Evolutionary conservation across 1,284 basidiomycete species (phyloP).

Genomic region (Fomitopsis palustris): DNA sequence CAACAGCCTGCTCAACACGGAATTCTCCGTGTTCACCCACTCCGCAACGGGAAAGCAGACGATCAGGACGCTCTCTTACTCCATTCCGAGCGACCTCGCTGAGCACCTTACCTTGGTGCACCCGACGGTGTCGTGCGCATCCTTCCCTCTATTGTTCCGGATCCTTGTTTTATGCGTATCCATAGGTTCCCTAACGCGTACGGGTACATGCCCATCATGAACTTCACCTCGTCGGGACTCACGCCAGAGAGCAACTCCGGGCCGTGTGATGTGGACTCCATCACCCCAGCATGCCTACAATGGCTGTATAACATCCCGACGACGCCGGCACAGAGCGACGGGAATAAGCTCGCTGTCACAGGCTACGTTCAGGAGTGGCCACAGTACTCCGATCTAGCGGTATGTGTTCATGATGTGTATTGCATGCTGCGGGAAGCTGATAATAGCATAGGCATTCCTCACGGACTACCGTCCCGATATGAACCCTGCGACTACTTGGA

Average conservation of each 20-base stretch:
- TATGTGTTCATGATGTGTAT: conserved; percentile 9
- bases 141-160: not conserved
- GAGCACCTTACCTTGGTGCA: conserved; percentile 30
- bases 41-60: conserved; percentile 24
- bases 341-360: conserved; percentile 50
- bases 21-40: conserved; percentile 34
- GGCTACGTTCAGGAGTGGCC: conserved; percentile 58
- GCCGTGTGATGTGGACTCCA: not conserved
- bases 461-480: conserved; percentile 47
- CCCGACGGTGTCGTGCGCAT: not conserved
- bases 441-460: conserved; percentile 42
- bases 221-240: not conserved
- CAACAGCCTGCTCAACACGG: conserved; percentile 25
- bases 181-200: not conserved
- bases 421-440: not conserved
- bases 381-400: conserved; percentile 45
- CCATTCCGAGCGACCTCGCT: conserved; percentile 30
- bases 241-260: not conserved
- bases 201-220: not conserved
- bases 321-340: conserved; percentile 35
- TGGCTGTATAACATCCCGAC: conserved; percentile 50
- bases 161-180: not conserved
- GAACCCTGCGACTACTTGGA: conserved; percentile 17
- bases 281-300: conserved; percentile 16
- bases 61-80: conserved; percentile 35